phyloP scores from a whole-genome alignment of 495 filamentous ascomycete genomes.

The Letharia lupina region DNA sequence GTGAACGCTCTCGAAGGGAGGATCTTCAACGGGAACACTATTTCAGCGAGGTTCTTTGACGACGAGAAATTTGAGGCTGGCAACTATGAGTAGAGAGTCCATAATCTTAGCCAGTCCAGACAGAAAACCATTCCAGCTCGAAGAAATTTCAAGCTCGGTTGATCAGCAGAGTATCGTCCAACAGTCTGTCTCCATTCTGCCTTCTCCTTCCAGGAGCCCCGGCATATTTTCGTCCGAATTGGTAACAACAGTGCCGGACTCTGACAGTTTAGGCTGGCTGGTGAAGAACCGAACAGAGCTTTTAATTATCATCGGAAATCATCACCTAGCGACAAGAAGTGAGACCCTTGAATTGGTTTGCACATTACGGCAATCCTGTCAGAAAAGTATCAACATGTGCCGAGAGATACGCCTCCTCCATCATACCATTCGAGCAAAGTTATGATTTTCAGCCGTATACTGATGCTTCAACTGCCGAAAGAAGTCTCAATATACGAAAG shows the following conservation, averaged over 20 bases:
- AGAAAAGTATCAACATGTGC: background rate
- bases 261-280: background rate
- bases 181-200: background rate
- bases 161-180: background rate
- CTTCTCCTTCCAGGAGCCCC: background rate
- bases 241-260: background rate
- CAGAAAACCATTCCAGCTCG: background rate
- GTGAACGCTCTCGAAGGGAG: slow-evolving; percentile 80
- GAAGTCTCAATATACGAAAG: background rate
- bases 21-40: slow-evolving; percentile 77
- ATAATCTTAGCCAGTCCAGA: background rate
- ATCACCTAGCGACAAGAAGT: background rate
- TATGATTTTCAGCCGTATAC: background rate
- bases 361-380: background rate
- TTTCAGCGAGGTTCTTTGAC: slow-evolving; percentile 71
- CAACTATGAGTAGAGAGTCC: slow-evolving; percentile 43
- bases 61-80: slow-evolving; percentile 69
- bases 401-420: background rate
- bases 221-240: background rate
- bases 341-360: background rate
- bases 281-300: background rate
- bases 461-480: background rate
- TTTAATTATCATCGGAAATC: background rate
- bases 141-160: background rate
- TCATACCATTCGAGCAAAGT: background rate